These are phyloP conservation scores for Tricholoma sp. DNA, from an alignment of 768 basidiomycete species.

Conservation along the genomic window DNA sequence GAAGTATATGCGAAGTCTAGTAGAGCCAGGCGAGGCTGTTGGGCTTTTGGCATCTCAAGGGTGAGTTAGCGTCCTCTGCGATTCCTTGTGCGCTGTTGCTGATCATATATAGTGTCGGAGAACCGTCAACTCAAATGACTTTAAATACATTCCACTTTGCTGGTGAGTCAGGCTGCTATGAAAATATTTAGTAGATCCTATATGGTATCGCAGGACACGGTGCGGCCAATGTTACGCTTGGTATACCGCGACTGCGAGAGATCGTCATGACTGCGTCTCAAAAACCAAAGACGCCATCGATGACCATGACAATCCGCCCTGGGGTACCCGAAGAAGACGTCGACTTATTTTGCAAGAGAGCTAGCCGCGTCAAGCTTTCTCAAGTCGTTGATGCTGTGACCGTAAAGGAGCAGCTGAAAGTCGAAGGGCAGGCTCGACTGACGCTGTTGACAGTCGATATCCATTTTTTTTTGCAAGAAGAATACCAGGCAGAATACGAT, in stretches of 20 bases:
- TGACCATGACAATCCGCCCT: slow-evolving; percentile 73
- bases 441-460: slow-evolving; percentile 80
- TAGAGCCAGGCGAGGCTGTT: slow-evolving; percentile 98
- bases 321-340: slow-evolving; percentile 51
- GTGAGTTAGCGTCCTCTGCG: slow-evolving; percentile 37
- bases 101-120: slow-evolving; percentile 70
- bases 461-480: slow-evolving; percentile 78
- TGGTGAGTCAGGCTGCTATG: slow-evolving; percentile 40
- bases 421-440: slow-evolving; percentile 62
- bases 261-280: slow-evolving; percentile 98
- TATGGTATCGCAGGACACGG: slow-evolving; percentile 68
- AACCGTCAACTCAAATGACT: slow-evolving; percentile 99
- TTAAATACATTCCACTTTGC: slow-evolving; percentile 99
- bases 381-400: slow-evolving; percentile 81
- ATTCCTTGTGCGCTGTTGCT: not conserved
- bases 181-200: not conserved
- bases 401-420: slow-evolving; percentile 73
- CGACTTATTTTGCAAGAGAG: slow-evolving; percentile 81
- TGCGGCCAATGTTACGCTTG: slow-evolving; percentile 97
- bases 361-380: slow-evolving; percentile 79
- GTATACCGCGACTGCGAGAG: slow-evolving; percentile 97
- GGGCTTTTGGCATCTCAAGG: slow-evolving; percentile 96
- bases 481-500: slow-evolving; percentile 82
- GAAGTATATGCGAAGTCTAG: slow-evolving; percentile 89
- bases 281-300: slow-evolving; percentile 95